Evolutionary conservation across 768 basidiomycete genomes (phyloP), one percentile per base, ranked within the genome.

Genomic region (Nidularia pulvinata): DNA sequence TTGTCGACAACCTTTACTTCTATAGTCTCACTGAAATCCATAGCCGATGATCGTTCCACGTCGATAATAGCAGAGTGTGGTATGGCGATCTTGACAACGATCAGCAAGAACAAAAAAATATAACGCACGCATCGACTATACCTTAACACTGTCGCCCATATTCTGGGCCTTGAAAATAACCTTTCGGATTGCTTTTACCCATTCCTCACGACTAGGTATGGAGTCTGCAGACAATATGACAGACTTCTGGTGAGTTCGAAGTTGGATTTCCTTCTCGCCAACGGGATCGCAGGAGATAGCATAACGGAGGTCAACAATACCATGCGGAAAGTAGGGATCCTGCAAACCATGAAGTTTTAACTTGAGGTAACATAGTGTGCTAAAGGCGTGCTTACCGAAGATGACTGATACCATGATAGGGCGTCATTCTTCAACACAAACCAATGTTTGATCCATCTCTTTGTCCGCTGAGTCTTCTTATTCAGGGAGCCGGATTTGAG

Each of bases 241-340:
- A 11, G 74, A 81, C 71, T 88, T 89, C 66, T 93, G 87, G 61
- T 89, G 89, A 6, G 94, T 95, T 33, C 91, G 77, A 19, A 98
- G 68, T 46, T 89, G 89, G 64, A 98, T 87, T 44, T 86, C 91
- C 61, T 79, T 89, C 60, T 94, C 89, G 11, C 84, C 82, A 3
- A 78, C 70, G 0, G 91, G 76, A 51, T 98, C 95, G 65, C 96
- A 97, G 22, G 89, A 83, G 45, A 93, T 89, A 6, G 91, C 90
- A 69, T 98, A 98, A 55, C 95, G 91, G 33, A 99, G 73, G 62
- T 97, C 94, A n/a, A 95, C 80, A 52, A 98, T 94, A 25, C 95
- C 97, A 59, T 95, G 91, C 9, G 95, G 92, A 68, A 99, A 99
- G 70, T 99, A 99, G 1, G 95, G 96, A 61, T 99, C 95, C 94